Evolutionary conservation across 371 early-diverging fungal species (phyloP), one percentile per base, ranked within the genome.

Genomic region (Saksenaea vasiformis): DNA sequence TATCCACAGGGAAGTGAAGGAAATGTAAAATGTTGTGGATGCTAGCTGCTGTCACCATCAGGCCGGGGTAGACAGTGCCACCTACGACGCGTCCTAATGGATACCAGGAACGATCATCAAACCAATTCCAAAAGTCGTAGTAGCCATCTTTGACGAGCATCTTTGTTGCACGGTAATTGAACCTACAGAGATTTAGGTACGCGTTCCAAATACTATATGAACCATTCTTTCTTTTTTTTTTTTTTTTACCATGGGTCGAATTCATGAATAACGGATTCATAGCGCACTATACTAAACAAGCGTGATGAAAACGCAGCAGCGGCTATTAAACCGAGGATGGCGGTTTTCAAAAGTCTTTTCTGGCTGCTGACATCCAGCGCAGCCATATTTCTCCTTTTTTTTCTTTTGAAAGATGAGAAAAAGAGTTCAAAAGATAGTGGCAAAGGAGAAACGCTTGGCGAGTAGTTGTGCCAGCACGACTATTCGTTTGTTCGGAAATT

Each of bases 101-200:
- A 72, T 98, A 98, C 99, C 99, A 99, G 5, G 97, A 94, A 44
- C 91, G 88, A 77, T 95, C 94, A 75, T 99, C 99, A 70, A 97
- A 98, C 99, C 99, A 99, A 83, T 97, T 98, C 89, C 96, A 93
- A 77, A 99, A 99, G 63, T 95, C 94, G 77, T 96, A 97, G 69
- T 93, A 94, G 5, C 98, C 99, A 71, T 96, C 89, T 64, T 93
- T 86, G 34, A 98, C 98, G 9, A 99, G 88, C 76, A 96, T 91
- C 64, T 89, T 87, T 10, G 99, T 99, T n/a, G 98, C 93, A 70
- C 99, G 92, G 78, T 94, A 99, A 84, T 99, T 99, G 87, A 99
- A 99, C 83, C 83, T 82, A 83, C 71, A 63, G 22, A 54, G 54
- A 28, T 19, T 27, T 14, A 58, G 47, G 31, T 31, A 31, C 31